These are phyloP conservation scores for Septoria linicola DNA, from an alignment of 2,329 filamentous ascomycete genomes.

Conservation along the genomic window DNA sequence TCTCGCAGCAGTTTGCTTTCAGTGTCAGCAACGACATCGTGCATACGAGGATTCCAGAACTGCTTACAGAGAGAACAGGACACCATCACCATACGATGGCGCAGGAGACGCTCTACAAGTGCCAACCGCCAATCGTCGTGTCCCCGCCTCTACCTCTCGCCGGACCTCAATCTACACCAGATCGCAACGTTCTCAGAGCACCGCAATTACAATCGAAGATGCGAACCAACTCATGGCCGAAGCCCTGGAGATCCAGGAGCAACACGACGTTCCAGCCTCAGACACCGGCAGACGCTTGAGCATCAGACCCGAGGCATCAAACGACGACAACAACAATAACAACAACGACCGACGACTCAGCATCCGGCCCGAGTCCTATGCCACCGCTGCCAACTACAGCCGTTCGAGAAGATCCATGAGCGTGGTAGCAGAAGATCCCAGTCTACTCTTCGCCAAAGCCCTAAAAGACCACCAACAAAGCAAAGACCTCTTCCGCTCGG, in stretches of 20 bases:
- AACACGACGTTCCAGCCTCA: slow-evolving; percentile 1
- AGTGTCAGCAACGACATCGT: neutral
- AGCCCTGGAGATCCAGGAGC: slow-evolving; percentile 10
- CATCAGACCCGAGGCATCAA: neutral
- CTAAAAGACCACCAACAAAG: slow-evolving; percentile 13
- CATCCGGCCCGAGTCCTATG: slow-evolving; percentile 1
- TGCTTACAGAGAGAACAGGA: neutral
- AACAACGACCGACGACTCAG: slow-evolving; percentile 1
- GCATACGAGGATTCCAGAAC: neutral
- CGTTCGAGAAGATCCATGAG: slow-evolving; percentile 11
- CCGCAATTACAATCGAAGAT: slow-evolving; percentile 5
- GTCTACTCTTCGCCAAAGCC: slow-evolving; percentile 15
- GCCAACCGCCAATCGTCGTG: neutral
- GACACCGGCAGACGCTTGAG: neutral
- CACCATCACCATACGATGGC: slow-evolving; percentile 1
- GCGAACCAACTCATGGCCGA: slow-evolving; percentile 8
- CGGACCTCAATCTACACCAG: neutral
- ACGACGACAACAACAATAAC: neutral
- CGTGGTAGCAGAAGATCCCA: slow-evolving; percentile 14
- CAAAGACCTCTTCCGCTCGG: slow-evolving; percentile 15
- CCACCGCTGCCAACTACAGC: slow-evolving; percentile 8
- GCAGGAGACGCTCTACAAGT: slow-evolving; percentile 1
- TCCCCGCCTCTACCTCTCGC: slow-evolving; percentile 1
- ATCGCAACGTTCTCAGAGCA: slow-evolving; percentile 6
- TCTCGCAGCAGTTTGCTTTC: neutral